Evolutionary conservation across 148 eudicot species (phyloP).

Genomic region (Spergularia marina): DNA sequence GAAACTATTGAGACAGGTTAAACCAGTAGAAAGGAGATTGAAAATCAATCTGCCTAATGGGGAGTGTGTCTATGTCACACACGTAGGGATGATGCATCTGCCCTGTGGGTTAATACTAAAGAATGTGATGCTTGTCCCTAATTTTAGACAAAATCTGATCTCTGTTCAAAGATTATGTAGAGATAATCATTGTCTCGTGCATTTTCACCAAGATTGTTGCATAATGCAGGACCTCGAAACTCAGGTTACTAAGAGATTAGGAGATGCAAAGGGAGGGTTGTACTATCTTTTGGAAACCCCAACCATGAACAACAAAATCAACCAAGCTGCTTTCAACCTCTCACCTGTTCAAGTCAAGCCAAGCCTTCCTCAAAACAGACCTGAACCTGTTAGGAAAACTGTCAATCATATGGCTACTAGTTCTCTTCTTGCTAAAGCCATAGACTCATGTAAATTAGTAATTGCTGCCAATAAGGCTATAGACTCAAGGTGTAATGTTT

Average conservation of each 20-base stretch:
- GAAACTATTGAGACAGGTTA: no score
- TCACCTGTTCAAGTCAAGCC: no score
- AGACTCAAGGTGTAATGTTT: not conserved
- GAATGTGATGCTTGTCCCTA: not conserved
- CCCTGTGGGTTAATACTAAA: not conserved
- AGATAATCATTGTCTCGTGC: not conserved
- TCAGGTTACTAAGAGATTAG: not conserved
- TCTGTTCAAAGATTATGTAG: not conserved
- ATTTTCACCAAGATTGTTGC: not conserved
- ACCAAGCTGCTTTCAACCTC: no score
- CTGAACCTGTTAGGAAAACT: no score
- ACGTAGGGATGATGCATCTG: not conserved
- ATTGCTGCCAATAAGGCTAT: not conserved
- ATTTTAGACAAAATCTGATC: not conserved
- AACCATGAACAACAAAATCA: no score
- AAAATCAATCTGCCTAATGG: slow-evolving; percentile 1
- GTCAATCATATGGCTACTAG: no score
- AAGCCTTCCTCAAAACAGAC: no score
- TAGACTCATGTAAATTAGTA: not conserved
- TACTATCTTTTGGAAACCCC: no score
- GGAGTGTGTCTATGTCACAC: not conserved
- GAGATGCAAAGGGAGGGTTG: not conserved
- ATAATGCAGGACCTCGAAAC: not conserved
- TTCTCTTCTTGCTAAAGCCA: not conserved
- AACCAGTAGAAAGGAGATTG: no score